Base-by-base conservation (phyloP, 805 yeast genomes). In the Starmerella apicola region DNA sequence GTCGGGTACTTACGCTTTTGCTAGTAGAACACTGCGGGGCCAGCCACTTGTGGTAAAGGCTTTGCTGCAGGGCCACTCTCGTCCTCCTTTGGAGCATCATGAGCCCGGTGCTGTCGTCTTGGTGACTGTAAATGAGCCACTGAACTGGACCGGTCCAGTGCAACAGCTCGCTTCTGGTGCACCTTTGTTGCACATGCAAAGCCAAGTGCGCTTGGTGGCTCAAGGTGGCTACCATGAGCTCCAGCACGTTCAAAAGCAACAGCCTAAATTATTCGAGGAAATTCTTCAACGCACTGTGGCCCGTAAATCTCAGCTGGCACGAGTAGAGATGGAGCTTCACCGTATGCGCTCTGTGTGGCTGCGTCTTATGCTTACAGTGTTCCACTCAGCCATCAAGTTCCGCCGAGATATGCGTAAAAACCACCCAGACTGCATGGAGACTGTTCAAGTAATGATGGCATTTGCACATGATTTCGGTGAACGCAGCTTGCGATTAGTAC, bases 131-230 rank as follows among this genome's bases (percentile, higher is more conserved):
- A 69, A 78, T 2, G 82, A 82, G 51, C 93, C 95, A 0, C 70
- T 86, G 59, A 74, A 81, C 36, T 88, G 97, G 97, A 85, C 81
- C 45, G 96, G 96, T 4, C 68, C 72, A 15, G 76, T 80, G 34
- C 34, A 10, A 7, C 20, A 10, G 8, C 16, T 32, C 16, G 26
- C 34, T 10, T 18, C 21, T 15, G 17, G 34, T 27, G n/a, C 30
- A 20, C 32, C 36, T 10, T 24, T 50, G 15, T 43, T 33, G 78
- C 76, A 41, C 63, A 81, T n/a, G 71, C 68, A 43, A 9, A 91
- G 93, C 2, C 74, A 76, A 40, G 68, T 80, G 48, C 55, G 82
- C 22, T 59, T 83, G 38, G 70, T 83, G 1, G 68, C 82, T 0
- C 82, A 76, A 43, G 81, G 86, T 9, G 83, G 93, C 0, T 67